Base-by-base conservation (phyloP, 345 rosid genomes). In the Cardamine occulta region DNA sequence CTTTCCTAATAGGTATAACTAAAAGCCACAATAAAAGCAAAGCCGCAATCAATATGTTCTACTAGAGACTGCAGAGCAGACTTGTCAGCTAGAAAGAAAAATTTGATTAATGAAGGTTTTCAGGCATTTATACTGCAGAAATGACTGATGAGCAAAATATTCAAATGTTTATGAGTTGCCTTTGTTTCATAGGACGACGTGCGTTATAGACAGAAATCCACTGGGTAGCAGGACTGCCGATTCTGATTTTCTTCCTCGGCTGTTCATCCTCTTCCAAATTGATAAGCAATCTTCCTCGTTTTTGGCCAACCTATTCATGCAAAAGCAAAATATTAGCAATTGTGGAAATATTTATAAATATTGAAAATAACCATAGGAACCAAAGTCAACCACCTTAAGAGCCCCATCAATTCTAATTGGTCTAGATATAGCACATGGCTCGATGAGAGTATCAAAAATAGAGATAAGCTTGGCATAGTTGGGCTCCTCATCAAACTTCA, bases 351-450 rank as follows among this genome's bases (percentile, higher is more conserved):
- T 37, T 26, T 44, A 11, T 14, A 40, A 40, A 39, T 35, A 17
- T 69, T 39, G 34, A 45, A 34, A 19, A 60, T 79, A 52, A 62
- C 12, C 21, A 49, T 15, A 35, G 51, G 35, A 79, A 37, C 19
- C 26, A 68, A 64, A 68, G 39, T 72, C 72, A 69, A 55, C 72
- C 26, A 94, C 98, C 97, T 94, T 91, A 53, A 86, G 84, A 73
- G 99, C 99, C 79, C 97, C 99, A 59, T 95, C 97, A n/a, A 89
- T 95, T 86, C 92, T 86, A 72, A 95, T 84, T 57, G 99, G 97
- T 78, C 97, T 88, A 48, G 80, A 64, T 66, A 82, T 81, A 34
- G 83, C 81, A 79, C 88, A 89, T 34, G 86, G 93, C 68, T 86
- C 95, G 64, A 90, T 88, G 32, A 90, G 78, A 75, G 84, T 81